phyloP scores from a whole-genome alignment of 495 filamentous ascomycete species.

The Aspergillus mulundensis region DNA sequence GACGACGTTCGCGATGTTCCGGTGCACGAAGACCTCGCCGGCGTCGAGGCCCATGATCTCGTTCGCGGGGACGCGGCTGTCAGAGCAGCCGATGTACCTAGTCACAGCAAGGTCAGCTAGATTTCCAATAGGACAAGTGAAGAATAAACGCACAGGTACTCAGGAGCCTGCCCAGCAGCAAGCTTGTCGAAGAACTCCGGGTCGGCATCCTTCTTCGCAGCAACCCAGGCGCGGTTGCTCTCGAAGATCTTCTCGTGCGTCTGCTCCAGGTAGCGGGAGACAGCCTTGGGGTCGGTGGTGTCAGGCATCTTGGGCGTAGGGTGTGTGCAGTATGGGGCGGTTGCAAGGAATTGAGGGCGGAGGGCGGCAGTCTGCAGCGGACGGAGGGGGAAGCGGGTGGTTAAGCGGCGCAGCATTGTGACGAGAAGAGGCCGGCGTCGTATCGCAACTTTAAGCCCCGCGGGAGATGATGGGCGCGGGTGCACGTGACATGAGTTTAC shows the following conservation, averaged over 20 bases:
- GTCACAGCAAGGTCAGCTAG: background rate
- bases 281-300: background rate
- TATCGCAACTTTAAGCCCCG: slow-evolving; percentile 1
- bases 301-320: background rate
- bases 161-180: slow-evolving; percentile 61
- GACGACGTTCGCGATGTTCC: slow-evolving; percentile 88
- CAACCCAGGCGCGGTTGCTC: slow-evolving; percentile 63
- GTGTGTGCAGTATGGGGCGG: background rate
- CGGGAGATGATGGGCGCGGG: background rate
- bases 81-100: slow-evolving; percentile 74
- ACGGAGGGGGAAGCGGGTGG: slow-evolving; percentile 3
- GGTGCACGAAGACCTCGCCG: slow-evolving; percentile 85
- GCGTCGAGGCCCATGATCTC: slow-evolving; percentile 74
- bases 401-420: background rate
- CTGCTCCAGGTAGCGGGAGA: slow-evolving; percentile 15
- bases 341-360: background rate
- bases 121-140: background rate
- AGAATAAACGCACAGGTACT: slow-evolving; percentile 60
- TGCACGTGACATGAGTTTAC: background rate
- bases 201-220: slow-evolving; percentile 55
- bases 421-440: background rate
- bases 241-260: slow-evolving; percentile 29
- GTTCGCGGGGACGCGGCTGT: slow-evolving; percentile 79
- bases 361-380: background rate
- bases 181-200: slow-evolving; percentile 66